A percentile compares a stretch with the other conserved stretches of the same genome.
These are phyloP conservation scores for Eragrostis nindensis DNA, from an alignment of 176 grass and related monocot species.

Conservation along the genomic window DNA sequence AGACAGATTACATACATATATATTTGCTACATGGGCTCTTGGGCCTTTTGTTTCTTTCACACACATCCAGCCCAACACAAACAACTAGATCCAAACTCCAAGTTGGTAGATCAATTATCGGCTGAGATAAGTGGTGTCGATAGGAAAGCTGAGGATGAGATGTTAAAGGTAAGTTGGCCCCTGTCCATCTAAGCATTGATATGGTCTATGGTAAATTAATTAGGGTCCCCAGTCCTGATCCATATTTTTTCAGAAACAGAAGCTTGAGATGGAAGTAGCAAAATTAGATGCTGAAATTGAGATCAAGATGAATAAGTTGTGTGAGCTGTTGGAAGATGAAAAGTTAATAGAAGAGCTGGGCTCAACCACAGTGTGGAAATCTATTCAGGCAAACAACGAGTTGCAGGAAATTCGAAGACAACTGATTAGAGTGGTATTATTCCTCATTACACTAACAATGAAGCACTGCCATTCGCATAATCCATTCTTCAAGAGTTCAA, in stretches of 20 bases:
- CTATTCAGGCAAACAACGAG: too few species aligned
- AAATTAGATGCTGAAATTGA: neutral
- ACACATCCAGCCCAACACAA: too few species aligned
- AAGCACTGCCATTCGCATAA: slow-evolving; percentile 27
- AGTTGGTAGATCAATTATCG: neutral
- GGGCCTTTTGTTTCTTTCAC: too few species aligned
- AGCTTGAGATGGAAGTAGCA: too few species aligned
- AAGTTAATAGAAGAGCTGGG: neutral
- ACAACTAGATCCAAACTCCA: neutral
- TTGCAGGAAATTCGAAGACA: too few species aligned
- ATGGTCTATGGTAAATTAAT: neutral
- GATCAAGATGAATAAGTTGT: neutral
- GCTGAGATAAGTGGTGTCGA: neutral
- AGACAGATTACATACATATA: too few species aligned
- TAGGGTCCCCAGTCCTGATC: neutral
- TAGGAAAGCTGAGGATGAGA: neutral
- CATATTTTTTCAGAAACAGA: too few species aligned
- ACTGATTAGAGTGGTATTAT: too few species aligned
- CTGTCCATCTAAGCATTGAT: neutral
- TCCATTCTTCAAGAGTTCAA: neutral
- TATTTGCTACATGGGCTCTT: too few species aligned
- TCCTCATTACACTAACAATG: neutral
- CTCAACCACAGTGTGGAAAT: neutral
- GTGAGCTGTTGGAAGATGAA: neutral
- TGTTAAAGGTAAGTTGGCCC: neutral